These are phyloP conservation scores for Aspergillus alliaceus DNA, from an alignment of 2,329 filamentous ascomycete genomes.

Conservation along the genomic window DNA sequence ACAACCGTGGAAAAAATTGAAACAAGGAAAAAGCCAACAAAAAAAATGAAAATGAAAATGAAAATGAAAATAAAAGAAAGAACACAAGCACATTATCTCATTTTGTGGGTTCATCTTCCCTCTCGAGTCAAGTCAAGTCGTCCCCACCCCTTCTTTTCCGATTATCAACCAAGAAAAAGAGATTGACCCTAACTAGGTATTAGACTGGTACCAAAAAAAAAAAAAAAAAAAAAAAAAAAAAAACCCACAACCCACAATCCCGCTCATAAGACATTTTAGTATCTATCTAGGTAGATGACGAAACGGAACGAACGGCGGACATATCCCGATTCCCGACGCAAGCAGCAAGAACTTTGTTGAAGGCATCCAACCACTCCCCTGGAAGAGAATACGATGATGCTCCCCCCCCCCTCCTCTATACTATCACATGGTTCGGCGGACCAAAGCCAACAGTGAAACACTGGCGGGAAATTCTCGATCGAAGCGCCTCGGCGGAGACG, in stretches of 20 bases:
- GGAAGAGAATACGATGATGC: not conserved
- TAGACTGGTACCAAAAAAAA: too few relatives aligned
- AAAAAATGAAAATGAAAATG: not conserved
- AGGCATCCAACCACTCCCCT: not conserved
- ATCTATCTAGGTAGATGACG: not conserved
- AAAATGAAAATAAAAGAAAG: not conserved
- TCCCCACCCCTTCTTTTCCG: not conserved
- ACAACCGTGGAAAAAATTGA: not conserved
- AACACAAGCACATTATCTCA: not conserved
- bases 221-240: not conserved
- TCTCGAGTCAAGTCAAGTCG: not conserved
- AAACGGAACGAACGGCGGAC: not conserved
- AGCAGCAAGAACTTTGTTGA: not conserved
- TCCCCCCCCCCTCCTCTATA: too few relatives aligned
- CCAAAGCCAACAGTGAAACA: slow-evolving; percentile 16
- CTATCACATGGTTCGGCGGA: slow-evolving; percentile 14
- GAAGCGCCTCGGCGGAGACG: slow-evolving; percentile 15
- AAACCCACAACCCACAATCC: not conserved
- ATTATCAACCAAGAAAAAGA: not conserved
- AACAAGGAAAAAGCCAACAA: not conserved
- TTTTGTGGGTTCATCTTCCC: not conserved
- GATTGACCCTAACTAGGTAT: not conserved
- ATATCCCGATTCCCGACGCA: not conserved
- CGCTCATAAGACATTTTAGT: too few relatives aligned
- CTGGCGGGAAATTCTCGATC: slow-evolving; percentile 11